A percentile compares a stretch with the other conserved stretches of the same genome.
Conservation (phyloP, 2,329 filamentous ascomycete genomes). For the Fusarium beomiforme region DNA sequence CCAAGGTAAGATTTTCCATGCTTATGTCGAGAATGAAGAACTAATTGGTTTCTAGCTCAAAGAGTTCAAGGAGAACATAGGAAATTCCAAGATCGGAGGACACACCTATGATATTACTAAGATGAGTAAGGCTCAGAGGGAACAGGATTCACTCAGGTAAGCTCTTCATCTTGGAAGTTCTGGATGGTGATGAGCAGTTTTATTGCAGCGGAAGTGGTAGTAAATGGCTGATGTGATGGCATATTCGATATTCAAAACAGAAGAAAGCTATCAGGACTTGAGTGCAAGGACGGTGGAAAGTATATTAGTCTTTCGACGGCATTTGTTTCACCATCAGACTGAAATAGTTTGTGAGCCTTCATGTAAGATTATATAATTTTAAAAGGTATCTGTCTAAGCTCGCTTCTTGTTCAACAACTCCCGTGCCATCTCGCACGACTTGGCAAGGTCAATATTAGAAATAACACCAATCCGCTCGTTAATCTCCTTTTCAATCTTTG, state of each 20-base stretch:
- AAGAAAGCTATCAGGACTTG: neutral
- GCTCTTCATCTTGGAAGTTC: neutral
- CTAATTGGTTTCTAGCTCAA: neutral
- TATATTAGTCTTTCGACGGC: no score
- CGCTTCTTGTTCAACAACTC: neutral
- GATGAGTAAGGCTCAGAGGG: neutral
- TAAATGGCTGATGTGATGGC: neutral
- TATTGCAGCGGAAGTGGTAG: neutral
- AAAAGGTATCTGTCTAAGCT: neutral
- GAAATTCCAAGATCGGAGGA: neutral
- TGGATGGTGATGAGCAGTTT: neutral
- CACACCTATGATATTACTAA: constrained; percentile 11
- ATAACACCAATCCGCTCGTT: constrained; percentile 25
- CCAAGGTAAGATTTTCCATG: neutral
- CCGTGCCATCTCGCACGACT: constrained; percentile 4
- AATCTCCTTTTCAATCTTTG: constrained; percentile 30
- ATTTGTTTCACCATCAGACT: neutral
- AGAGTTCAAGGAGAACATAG: neutral
- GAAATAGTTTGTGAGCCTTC: neutral
- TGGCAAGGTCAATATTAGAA: constrained; percentile 17
- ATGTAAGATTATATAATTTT: neutral
- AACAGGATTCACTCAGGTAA: neutral
- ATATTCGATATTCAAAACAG: neutral
- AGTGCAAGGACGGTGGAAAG: no score
- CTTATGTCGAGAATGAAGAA: no score